A percentile compares a stretch with the other conserved stretches of the same genome.
Conservation (phyloP, 2,329 filamentous ascomycete genomes). For the Fusarium sublunatum region DNA sequence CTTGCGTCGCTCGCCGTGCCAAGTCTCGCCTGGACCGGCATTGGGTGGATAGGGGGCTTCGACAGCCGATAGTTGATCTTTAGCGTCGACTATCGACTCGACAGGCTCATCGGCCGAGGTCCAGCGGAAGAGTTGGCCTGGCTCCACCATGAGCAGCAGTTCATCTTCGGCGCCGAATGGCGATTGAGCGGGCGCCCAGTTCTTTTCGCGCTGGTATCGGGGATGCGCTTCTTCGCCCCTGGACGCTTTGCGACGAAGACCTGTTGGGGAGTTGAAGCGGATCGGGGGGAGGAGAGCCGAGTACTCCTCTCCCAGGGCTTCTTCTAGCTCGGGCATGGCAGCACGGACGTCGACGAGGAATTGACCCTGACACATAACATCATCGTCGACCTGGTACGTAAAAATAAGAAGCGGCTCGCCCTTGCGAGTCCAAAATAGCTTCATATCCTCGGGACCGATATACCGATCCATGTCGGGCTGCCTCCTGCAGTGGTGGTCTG, state of each 20-base stretch:
- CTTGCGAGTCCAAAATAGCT: constrained; percentile 39
- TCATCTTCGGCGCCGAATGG: constrained; percentile 25
- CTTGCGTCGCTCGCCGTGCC: constrained; percentile 18
- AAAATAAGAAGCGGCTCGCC: constrained; percentile 40
- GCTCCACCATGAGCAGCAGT: constrained; percentile 36
- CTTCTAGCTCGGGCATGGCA: constrained; percentile 29
- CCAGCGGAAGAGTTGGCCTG: constrained; percentile 31
- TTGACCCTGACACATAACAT: constrained; percentile 35
- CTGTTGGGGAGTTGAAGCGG: constrained; percentile 23
- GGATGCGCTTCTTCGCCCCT: constrained; percentile 26
- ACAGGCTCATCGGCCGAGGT: constrained; percentile 18
- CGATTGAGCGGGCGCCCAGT: constrained; percentile 36
- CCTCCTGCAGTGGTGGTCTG: constrained; percentile 34
- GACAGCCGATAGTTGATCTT: constrained; percentile 25
- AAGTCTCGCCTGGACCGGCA: constrained; percentile 13
- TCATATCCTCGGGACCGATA: constrained; percentile 39
- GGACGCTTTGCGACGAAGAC: constrained; percentile 20
- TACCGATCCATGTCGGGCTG: constrained; percentile 38
- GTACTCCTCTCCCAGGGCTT: constrained; percentile 20
- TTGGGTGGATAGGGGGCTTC: constrained; percentile 30
- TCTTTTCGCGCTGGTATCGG: constrained; percentile 39
- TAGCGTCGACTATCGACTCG: constrained; percentile 3
- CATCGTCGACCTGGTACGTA: constrained; percentile 35
- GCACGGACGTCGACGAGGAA: constrained; percentile 39
- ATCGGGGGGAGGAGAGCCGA: constrained; percentile 19